A percentile compares a stretch with the other conserved stretches of the same genome.
Conservation (phyloP, 225 moss, liverwort and hornwort genomes). For the Sphagnum contortum region DNA sequence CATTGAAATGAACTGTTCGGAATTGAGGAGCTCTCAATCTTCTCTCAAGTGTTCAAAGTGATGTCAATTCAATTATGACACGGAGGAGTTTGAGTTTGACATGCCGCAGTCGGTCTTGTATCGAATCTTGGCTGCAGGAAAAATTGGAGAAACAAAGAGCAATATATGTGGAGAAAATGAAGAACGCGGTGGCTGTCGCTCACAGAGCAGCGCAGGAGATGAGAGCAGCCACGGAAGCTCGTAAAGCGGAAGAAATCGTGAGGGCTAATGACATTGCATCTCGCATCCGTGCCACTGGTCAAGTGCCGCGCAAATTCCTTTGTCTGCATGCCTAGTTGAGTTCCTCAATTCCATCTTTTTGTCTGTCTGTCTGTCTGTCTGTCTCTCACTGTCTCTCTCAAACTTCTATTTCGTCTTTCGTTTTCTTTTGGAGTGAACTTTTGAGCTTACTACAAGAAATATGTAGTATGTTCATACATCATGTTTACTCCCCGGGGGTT, state of each 20-base stretch:
- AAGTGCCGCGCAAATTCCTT: conserved; percentile 37
- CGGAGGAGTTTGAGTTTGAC: too few relatives aligned
- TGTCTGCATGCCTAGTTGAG: conserved; percentile 24
- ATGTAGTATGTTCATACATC: too few relatives aligned
- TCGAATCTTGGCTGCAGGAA: conserved; percentile 18
- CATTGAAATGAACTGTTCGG: background rate
- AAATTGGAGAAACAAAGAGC: conserved; percentile 44
- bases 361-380: too few relatives aligned
- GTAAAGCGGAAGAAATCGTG: conserved; percentile 37
- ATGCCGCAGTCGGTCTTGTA: background rate
- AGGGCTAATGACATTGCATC: conserved; percentile 48
- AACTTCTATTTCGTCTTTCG: too few relatives aligned
- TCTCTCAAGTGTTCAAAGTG: background rate
- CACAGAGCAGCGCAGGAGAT: conserved; percentile 43
- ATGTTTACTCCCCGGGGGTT: too few relatives aligned
- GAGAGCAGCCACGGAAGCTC: conserved; percentile 52
- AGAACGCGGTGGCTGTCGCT: conserved; percentile 45
- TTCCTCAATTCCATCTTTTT: too few relatives aligned
- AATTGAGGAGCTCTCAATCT: background rate
- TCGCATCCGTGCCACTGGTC: conserved; percentile 45
- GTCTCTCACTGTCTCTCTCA: too few relatives aligned
- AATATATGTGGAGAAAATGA: conserved; percentile 46
- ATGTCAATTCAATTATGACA: too few relatives aligned
- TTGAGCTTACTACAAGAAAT: too few relatives aligned
- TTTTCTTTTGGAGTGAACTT: too few relatives aligned